These are phyloP conservation scores for Trichoderma arundinaceum DNA, from an alignment of 2,329 filamentous ascomycete species.

Conservation along the genomic window DNA sequence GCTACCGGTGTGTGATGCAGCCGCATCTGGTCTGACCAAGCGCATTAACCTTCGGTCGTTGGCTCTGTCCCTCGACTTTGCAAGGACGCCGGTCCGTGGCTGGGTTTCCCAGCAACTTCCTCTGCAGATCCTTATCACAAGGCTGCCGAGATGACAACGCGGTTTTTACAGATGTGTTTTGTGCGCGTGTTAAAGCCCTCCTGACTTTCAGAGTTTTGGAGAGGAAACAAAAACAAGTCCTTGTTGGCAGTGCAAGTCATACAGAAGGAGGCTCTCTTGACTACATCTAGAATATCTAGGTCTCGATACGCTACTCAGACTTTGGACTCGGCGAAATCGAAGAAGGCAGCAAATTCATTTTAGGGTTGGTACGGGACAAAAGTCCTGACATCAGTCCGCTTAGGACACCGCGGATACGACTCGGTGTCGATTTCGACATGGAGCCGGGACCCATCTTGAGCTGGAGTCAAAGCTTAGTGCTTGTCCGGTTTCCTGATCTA, in stretches of 20 bases:
- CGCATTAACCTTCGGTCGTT: slow-evolving; percentile 60
- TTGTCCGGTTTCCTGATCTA: slow-evolving; percentile 66
- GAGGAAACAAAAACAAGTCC: slow-evolving; percentile 97
- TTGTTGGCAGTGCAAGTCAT: slow-evolving; percentile 80
- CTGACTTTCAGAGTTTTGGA: slow-evolving; percentile 55
- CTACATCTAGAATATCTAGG: slow-evolving; percentile 30
- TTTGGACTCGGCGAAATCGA: slow-evolving; percentile 31
- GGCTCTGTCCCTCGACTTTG: slow-evolving; percentile 49
- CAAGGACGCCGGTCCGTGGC: slow-evolving; percentile 56
- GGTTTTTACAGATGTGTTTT: slow-evolving; percentile 98
- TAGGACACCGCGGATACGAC: slow-evolving; percentile 6
- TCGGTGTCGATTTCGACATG: slow-evolving; percentile 37
- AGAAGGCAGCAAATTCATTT: slow-evolving; percentile 35
- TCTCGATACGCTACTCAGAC: slow-evolving; percentile 33
- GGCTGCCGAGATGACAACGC: slow-evolving; percentile 63
- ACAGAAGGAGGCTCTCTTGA: slow-evolving; percentile 67
- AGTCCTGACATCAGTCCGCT: slow-evolving; percentile 17
- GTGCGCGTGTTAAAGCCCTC: slow-evolving; percentile 77
- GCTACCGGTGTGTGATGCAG: slow-evolving; percentile 53
- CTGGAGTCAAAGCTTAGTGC: slow-evolving; percentile 93
- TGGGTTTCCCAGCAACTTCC: slow-evolving; percentile 49
- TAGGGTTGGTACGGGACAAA: slow-evolving; percentile 21
- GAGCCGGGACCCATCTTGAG: slow-evolving; percentile 81
- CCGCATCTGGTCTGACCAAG: slow-evolving; percentile 58
- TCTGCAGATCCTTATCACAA: slow-evolving; percentile 50